Conservation (phyloP, 139 green algal genomes). For the Coccomyxa sp. region DNA sequence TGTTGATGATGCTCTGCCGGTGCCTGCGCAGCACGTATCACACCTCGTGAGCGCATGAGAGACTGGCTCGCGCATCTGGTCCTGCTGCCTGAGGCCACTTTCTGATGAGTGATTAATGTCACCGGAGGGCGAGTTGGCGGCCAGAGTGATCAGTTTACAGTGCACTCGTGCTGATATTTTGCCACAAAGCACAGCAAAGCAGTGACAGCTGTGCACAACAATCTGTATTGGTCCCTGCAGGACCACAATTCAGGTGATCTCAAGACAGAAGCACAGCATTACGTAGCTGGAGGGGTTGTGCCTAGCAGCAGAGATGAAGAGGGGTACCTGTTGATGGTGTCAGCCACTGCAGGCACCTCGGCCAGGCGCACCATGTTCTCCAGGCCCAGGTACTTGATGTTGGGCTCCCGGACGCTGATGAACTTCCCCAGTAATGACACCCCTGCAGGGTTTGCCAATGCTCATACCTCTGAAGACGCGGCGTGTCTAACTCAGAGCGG, state of each 20-base stretch:
- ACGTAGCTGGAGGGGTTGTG: no score
- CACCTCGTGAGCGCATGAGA: not conserved
- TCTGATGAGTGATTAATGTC: not conserved
- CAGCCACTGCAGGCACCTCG: slow-evolving; percentile 53
- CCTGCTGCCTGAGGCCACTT: not conserved
- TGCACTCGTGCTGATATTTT: not conserved
- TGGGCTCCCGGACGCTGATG: slow-evolving; percentile 71
- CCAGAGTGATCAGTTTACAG: not conserved
- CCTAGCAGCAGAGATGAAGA: not conserved
- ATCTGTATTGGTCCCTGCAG: no score
- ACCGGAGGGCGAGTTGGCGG: not conserved
- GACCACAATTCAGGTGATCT: no score
- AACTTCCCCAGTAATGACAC: slow-evolving; percentile 69
- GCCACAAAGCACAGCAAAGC: not conserved
- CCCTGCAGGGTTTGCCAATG: no score
- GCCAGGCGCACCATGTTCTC: slow-evolving; percentile 79
- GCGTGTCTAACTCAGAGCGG: no score
- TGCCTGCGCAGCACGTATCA: slow-evolving; percentile 12
- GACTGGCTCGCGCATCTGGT: not conserved
- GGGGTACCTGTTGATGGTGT: slow-evolving; percentile 26
- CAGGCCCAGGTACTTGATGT: slow-evolving; percentile 92
- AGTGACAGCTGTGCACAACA: no score
- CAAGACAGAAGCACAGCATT: no score
- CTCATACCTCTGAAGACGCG: no score
- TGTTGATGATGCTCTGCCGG: slow-evolving; percentile 55